Conservation (phyloP, 139 green algal species). For the Closterium sp. region DNA sequence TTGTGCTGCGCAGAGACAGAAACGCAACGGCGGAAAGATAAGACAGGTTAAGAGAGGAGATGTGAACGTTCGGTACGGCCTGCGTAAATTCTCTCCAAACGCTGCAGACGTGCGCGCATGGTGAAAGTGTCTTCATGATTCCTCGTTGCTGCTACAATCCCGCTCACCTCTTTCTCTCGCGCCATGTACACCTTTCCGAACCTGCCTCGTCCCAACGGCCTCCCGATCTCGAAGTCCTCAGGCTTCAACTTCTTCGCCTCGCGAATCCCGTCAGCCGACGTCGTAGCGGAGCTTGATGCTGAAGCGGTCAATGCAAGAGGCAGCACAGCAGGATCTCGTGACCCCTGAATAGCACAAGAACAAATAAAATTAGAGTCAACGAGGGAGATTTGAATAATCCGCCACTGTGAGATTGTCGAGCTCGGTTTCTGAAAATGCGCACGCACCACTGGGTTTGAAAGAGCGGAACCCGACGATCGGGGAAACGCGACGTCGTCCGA, state of each 20-base stretch:
- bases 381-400: background rate
- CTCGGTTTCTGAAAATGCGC: background rate
- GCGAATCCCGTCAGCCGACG: background rate
- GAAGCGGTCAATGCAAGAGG: background rate
- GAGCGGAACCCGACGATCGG: background rate
- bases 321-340: no score
- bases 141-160: background rate
- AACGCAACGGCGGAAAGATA: background rate
- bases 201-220: conserved; percentile 90
- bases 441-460: background rate
- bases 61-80: background rate
- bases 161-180: conserved; percentile 70
- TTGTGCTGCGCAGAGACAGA: conserved; percentile 60
- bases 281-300: background rate
- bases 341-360: background rate
- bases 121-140: no score
- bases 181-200: conserved; percentile 99
- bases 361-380: background rate
- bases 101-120: no score
- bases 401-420: background rate
- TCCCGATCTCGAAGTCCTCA: conserved; percentile 96
- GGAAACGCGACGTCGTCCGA: background rate
- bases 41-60: background rate
- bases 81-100: no score
- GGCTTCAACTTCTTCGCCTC: conserved; percentile 72